phyloP scores from a whole-genome alignment of 441 rosid species.

The Pelargonium cotyledonis region DNA sequence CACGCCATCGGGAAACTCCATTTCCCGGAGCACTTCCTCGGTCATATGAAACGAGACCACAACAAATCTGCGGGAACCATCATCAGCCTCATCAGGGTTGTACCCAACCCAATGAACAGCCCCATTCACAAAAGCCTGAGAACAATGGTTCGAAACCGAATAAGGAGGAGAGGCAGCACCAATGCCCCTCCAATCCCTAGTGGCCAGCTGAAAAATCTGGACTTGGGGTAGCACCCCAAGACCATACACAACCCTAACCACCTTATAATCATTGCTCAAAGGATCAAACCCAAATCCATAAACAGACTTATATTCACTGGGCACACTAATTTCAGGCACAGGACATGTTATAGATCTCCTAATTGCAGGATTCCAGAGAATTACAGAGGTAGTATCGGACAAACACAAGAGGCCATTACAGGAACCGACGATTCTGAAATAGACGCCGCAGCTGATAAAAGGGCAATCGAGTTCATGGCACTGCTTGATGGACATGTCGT shows the following conservation, averaged over 20 bases:
- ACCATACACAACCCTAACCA: not conserved
- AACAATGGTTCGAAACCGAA: not conserved
- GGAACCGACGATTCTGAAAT: not conserved
- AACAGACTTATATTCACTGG: not conserved
- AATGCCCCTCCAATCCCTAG: slow-evolving; percentile 1
- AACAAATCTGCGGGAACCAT: not conserved
- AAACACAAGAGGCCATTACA: not conserved
- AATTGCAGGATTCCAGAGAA: not conserved
- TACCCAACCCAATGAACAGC: slow-evolving; percentile 2
- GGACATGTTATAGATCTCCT: not conserved
- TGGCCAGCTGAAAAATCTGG: not conserved
- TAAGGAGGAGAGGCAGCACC: not conserved
- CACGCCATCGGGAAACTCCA: not conserved
- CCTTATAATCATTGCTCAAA: not conserved
- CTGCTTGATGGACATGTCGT: not conserved
- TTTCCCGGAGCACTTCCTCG: not conserved
- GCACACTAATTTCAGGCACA: not conserved
- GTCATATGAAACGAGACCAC: not conserved
- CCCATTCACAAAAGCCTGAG: not conserved
- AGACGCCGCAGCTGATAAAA: not conserved
- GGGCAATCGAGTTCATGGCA: not conserved
- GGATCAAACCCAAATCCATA: slow-evolving; percentile 1
- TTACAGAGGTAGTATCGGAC: not conserved
- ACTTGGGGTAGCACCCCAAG: not conserved
- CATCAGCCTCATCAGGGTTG: not conserved